Conservation (phyloP, 352 stramenopile genomes). For the Globisporangium okanoganense region DNA sequence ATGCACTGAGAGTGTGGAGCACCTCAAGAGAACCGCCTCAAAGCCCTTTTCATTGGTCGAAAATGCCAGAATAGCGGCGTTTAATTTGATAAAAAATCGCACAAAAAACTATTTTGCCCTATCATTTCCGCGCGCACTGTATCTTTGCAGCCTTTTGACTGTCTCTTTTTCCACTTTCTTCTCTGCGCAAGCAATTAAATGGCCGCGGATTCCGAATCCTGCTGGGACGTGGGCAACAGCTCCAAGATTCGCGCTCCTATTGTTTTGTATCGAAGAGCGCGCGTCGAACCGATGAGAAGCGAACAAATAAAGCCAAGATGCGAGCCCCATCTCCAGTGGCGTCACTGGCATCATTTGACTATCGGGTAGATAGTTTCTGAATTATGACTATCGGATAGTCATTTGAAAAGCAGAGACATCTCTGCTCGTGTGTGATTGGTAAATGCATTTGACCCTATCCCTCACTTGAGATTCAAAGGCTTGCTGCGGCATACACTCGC, state of each 20-base stretch:
- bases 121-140: no score
- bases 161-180: constrained; percentile 1
- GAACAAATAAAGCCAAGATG: constrained; percentile 1
- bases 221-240: not conserved
- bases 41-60: no score
- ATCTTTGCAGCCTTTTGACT: not conserved
- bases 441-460: not conserved
- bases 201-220: constrained; percentile 15
- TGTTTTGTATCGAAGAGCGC: not conserved
- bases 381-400: not conserved
- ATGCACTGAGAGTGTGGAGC: no score
- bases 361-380: not conserved
- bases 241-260: constrained; percentile 3
- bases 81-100: no score
- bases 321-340: not conserved
- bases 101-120: no score
- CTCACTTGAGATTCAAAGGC: not conserved
- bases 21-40: no score
- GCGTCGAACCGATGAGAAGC: no score
- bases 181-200: constrained; percentile 1
- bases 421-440: not conserved
- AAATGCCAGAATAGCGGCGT: no score
- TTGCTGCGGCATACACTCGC: not conserved
- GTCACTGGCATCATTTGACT: not conserved
- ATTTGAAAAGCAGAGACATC: not conserved